Evolutionary conservation across 495 filamentous ascomycete genomes (phyloP), one percentile per base, ranked within the genome.

Genomic region (Bacidia rubella): DNA sequence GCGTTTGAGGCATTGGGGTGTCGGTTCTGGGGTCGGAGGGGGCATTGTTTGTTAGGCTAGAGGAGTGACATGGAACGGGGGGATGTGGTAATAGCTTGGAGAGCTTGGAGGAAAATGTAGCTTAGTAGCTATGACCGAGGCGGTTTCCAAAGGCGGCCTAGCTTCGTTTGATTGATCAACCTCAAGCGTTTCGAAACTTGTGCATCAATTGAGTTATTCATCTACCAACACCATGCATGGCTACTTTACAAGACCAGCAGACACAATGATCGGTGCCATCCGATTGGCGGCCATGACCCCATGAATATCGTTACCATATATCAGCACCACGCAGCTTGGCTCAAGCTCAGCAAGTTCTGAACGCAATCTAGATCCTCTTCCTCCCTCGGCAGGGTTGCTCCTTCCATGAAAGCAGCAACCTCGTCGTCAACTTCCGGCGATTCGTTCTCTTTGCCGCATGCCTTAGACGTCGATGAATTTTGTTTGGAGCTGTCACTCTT

Each of bases 291-390:
- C 15, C 15, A 15, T 15, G 5, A 35, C 29, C 29, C 5, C 17
- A 39, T 39, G 32, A 5, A n/a, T 22, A 9, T 44, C 41, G 17
- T 50, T 22, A 38, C 19, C 47, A 50, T 50, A 50, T n/a, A 50
- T 65, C 62, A 81, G 58, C 68, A 64, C 79, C 79, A 81, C 55
- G 74, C 76, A 40, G 78, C 79, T 62, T 81, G 74, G 54, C 79
- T 89, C 51, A 94, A 68, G 23, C 81, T 85, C 45, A 94, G 63
- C 49, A 94, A 66, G 26, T 82, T 82, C 52, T 87, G 85, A 24
- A 90, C 77, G 54, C 84, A 87, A 63, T 88, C 86, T 60, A 87
- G 67, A 59, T 90, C 85, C 54, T 77, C 78, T 60, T 77, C 77
- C 54, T 73, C 76, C 17, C 72, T 68, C 50, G 77, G 75, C 57